Evolutionary conservation across 2,329 filamentous ascomycete genomes (phyloP).

Genomic region (Fusarium albidum): DNA sequence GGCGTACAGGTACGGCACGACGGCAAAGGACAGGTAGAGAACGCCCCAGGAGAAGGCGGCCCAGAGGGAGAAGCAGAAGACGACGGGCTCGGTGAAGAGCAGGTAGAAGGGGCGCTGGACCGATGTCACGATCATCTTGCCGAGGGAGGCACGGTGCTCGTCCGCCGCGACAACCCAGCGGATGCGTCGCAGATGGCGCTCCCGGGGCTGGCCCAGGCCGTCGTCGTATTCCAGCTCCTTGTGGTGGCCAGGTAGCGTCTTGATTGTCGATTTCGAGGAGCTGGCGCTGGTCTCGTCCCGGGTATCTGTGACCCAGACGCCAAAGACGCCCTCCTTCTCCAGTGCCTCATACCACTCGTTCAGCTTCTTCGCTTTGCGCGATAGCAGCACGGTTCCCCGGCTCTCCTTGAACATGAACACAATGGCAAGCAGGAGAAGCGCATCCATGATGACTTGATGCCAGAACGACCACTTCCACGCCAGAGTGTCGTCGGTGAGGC

Average conservation of each 20-base stretch:
- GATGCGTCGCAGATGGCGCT: slow-evolving; percentile 57
- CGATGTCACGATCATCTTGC: slow-evolving; percentile 76
- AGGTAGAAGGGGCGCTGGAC: slow-evolving; percentile 81
- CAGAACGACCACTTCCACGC: slow-evolving; percentile 91
- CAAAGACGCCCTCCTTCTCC: slow-evolving; percentile 69
- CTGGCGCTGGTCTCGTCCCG: slow-evolving; percentile 16
- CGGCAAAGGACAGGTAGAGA: slow-evolving; percentile 84
- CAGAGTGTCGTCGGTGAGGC: slow-evolving; percentile 53
- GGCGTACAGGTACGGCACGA: slow-evolving; percentile 80
- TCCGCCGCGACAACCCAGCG: slow-evolving; percentile 84
- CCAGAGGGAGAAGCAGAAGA: slow-evolving; percentile 91
- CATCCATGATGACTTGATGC: slow-evolving; percentile 78
- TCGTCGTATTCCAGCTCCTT: slow-evolving; percentile 16
- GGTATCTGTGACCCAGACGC: slow-evolving; percentile 49
- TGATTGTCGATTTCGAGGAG: slow-evolving; percentile 35
- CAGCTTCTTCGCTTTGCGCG: slow-evolving; percentile 74
- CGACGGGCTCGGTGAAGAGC: slow-evolving; percentile 77
- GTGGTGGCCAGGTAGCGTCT: slow-evolving; percentile 16
- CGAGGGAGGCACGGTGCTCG: slow-evolving; percentile 74
- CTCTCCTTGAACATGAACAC: slow-evolving; percentile 82
- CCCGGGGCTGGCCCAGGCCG: not conserved
- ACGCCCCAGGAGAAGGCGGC: slow-evolving; percentile 90
- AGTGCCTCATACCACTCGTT: slow-evolving; percentile 82
- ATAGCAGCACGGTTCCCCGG: slow-evolving; percentile 80
- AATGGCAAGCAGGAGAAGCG: slow-evolving; percentile 66